A percentile compares a stretch with the other conserved stretches of the same genome.
Conservation (phyloP, 768 basidiomycete species). For the Paxillus involutus region DNA sequence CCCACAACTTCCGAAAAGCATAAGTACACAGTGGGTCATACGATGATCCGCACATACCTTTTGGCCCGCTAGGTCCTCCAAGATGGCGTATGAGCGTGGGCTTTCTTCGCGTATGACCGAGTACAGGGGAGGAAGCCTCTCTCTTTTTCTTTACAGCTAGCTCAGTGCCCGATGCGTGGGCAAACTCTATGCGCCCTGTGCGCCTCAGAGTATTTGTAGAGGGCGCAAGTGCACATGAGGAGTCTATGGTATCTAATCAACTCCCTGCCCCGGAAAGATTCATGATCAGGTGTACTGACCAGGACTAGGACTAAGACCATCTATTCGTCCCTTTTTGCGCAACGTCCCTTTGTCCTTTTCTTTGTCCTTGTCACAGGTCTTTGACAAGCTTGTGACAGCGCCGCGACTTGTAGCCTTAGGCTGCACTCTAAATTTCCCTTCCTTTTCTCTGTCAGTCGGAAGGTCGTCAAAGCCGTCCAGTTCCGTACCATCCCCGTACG, state of each 20-base stretch:
- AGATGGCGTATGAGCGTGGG: constrained; percentile 89
- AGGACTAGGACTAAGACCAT: constrained; percentile 34
- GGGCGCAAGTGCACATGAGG: constrained; percentile 34
- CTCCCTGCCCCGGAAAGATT: not conserved
- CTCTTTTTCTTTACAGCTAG: constrained; percentile 57
- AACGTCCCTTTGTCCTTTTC: constrained; percentile 54
- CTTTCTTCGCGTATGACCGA: constrained; percentile 57
- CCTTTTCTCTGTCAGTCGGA: constrained; percentile 81
- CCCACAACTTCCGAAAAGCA: constrained; percentile 67
- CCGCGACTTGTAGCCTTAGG: constrained; percentile 65
- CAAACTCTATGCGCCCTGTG: constrained; percentile 55
- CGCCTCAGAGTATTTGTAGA: constrained; percentile 57
- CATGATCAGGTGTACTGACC: constrained; percentile 37
- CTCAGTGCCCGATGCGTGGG: constrained; percentile 36
- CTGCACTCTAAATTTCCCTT: constrained; percentile 70
- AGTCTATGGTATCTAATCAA: constrained; percentile 13
- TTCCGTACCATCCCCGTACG: constrained; percentile 88
- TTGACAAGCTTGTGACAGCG: constrained; percentile 47
- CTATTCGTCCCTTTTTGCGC: constrained; percentile 55
- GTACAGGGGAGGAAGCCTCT: constrained; percentile 43
- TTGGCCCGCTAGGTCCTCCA: constrained; percentile 62
- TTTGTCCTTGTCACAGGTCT: constrained; percentile 38
- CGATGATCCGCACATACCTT: constrained; percentile 51
- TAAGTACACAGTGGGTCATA: constrained; percentile 13
- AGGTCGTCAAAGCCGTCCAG: constrained; percentile 87